Evolutionary conservation across 2,329 filamentous ascomycete species (phyloP).

Genomic region (Phyllosticta citriasiana): DNA sequence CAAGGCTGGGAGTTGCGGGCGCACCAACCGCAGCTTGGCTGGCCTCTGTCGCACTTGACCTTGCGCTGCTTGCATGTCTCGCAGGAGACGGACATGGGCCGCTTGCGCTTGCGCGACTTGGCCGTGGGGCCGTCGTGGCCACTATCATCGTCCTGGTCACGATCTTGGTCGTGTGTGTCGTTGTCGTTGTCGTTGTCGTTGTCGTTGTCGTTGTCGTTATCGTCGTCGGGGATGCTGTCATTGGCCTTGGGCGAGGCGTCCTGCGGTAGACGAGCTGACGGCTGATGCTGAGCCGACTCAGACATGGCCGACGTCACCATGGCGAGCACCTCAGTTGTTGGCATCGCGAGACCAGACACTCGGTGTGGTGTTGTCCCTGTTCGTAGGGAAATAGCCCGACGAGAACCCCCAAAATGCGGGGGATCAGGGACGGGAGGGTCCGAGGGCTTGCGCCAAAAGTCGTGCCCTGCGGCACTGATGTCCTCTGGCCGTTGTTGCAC

Average conservation of each 20-base stretch:
- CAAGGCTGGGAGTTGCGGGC: constrained; percentile 55
- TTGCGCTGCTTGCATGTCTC: constrained; percentile 76
- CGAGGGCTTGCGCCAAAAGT: too few relatives aligned
- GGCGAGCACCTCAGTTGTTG: neutral
- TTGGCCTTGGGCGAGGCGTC: constrained; percentile 9
- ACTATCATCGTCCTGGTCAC: constrained; percentile 11
- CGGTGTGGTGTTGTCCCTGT: neutral
- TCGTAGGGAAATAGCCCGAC: neutral
- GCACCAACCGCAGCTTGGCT: constrained; percentile 68
- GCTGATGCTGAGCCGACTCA: neutral
- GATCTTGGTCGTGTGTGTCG: constrained; percentile 19
- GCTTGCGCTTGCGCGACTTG: constrained; percentile 36
- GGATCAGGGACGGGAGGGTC: neutral
- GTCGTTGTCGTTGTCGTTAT: constrained; percentile 21
- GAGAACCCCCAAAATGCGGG: neutral
- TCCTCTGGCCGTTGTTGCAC: too few relatives aligned
- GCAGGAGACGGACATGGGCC: constrained; percentile 46
- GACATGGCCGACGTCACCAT: neutral
- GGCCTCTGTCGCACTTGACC: constrained; percentile 58
- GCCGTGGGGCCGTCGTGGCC: neutral
- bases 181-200: constrained; percentile 22
- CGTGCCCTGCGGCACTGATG: too few relatives aligned
- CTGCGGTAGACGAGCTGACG: neutral
- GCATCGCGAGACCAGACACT: neutral
- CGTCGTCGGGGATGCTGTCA: constrained; percentile 20